Evolutionary conservation across 2,329 filamentous ascomycete species (phyloP).

Genomic region (Fusarium sp.): DNA sequence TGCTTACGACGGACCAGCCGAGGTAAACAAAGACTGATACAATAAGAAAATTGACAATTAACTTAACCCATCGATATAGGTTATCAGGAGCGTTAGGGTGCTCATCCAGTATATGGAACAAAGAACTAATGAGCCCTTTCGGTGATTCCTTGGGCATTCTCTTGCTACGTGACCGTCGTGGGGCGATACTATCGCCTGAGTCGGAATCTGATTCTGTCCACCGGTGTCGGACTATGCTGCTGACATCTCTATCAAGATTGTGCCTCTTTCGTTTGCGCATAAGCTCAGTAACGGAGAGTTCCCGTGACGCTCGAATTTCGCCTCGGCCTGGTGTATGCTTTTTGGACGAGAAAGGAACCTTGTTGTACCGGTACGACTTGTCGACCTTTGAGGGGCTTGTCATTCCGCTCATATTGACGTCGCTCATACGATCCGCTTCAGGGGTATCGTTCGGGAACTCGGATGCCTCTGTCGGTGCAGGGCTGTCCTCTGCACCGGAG

Average conservation of each 20-base stretch:
- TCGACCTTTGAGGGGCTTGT: slow-evolving; percentile 63
- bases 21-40: slow-evolving; percentile 71
- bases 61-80: slow-evolving; percentile 70
- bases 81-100: slow-evolving; percentile 72
- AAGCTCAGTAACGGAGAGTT: slow-evolving; percentile 58
- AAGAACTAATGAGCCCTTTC: slow-evolving; percentile 56
- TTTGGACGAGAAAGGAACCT: slow-evolving; percentile 55
- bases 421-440: slow-evolving; percentile 62
- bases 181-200: slow-evolving; percentile 57
- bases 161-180: slow-evolving; percentile 45
- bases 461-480: slow-evolving; percentile 69
- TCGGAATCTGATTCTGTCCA: slow-evolving; percentile 64
- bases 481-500: slow-evolving; percentile 72
- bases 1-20: slow-evolving; percentile 76
- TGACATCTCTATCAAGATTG: slow-evolving; percentile 65
- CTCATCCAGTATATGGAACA: slow-evolving; percentile 67
- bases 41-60: slow-evolving; percentile 74
- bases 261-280: slow-evolving; percentile 68
- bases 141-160: slow-evolving; percentile 40
- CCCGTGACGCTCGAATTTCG: slow-evolving; percentile 68
- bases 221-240: slow-evolving; percentile 62
- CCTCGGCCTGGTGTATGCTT: slow-evolving; percentile 70
- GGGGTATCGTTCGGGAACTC: slow-evolving; percentile 66
- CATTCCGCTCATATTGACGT: slow-evolving; percentile 58
- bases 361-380: slow-evolving; percentile 62